Percentiles rank a stretch among this genome's conserved stretches.
phyloP scores from a whole-genome alignment of 805 yeast species.

The Millerago galiae region DNA sequence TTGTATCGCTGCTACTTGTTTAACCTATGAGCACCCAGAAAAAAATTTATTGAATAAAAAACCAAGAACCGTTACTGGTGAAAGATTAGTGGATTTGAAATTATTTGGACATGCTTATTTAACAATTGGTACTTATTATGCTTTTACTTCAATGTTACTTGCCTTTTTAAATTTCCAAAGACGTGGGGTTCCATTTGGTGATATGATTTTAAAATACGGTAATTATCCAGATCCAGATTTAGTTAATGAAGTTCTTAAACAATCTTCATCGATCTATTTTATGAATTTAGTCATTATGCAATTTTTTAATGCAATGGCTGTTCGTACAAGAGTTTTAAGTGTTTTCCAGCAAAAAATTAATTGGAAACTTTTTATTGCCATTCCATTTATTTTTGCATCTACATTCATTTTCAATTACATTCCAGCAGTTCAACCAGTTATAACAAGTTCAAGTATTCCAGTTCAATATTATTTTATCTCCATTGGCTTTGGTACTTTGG shows the following conservation, averaged over 20 bases:
- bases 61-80: constrained; percentile 38
- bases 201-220: constrained; percentile 32
- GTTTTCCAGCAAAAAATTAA: constrained; percentile 31
- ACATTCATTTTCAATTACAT: constrained; percentile 38
- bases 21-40: constrained; percentile 40
- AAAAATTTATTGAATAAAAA: constrained; percentile 33
- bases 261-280: constrained; percentile 40
- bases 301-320: constrained; percentile 36
- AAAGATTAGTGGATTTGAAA: constrained; percentile 33
- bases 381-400: constrained; percentile 30
- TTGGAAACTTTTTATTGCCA: constrained; percentile 27
- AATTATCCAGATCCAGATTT: constrained; percentile 20
- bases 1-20: constrained; percentile 36
- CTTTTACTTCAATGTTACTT: constrained; percentile 35
- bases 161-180: constrained; percentile 33
- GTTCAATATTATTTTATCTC: constrained; percentile 42
- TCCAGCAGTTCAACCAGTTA: constrained; percentile 31
- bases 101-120: constrained; percentile 38
- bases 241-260: constrained; percentile 22
- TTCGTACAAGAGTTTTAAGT: constrained; percentile 37
- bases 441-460: constrained; percentile 35
- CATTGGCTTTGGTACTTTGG: constrained; percentile 36
- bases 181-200: constrained; percentile 30
- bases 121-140: constrained; percentile 34
- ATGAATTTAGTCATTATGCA: constrained; percentile 42